Evolutionary conservation across 164 flowering plant genomes (phyloP), one percentile per base, ranked within the genome.

Genomic region (Piper betle): DNA sequence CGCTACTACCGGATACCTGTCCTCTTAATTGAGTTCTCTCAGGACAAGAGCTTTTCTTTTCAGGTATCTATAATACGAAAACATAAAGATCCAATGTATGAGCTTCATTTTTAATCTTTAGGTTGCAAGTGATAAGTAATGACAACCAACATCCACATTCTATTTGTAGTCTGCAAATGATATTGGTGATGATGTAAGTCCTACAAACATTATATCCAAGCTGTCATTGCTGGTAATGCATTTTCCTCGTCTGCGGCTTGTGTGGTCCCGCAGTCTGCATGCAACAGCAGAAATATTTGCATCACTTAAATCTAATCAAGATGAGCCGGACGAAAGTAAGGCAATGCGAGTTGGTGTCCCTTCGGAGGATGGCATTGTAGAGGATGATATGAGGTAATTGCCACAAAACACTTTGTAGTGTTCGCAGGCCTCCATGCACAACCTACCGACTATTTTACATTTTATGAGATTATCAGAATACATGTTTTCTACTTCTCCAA

Each of bases 261-360:
- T 91, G 56, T 94, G 97, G 99, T 94, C 99, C 57, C 96, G 99
- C 58, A 88, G 95, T 68, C 76, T 94, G 77, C 91, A 94, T 78
- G 97, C 99, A 10, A 94, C 96, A 57, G 97, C 96, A 43, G 97
- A 91, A 63, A 91, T 91, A 73, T 94, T 94, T 77, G 78, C 91
- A 52, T 79, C 91, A 0, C 84, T 94, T 0, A 94, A 94, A 78
- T 82, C 93, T 61, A 94, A 94, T 68, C 97, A 94, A 66, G 99
- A 94, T 78, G 99, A 91, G 72, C 97, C 99, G 20, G 96, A 91
- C 66, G 88, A 82, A 66, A 71, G 69, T 46, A 91, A 75, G 72
- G 99, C 99, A 52, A 78, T 77, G 61, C 78, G 96, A 72, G 95
- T 94, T 53, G 99, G 99, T 50, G 92, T 94, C 43, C 99, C 99